Base-by-base conservation (phyloP, 164 flowering plant genomes). In the Vitis rupestris region DNA sequence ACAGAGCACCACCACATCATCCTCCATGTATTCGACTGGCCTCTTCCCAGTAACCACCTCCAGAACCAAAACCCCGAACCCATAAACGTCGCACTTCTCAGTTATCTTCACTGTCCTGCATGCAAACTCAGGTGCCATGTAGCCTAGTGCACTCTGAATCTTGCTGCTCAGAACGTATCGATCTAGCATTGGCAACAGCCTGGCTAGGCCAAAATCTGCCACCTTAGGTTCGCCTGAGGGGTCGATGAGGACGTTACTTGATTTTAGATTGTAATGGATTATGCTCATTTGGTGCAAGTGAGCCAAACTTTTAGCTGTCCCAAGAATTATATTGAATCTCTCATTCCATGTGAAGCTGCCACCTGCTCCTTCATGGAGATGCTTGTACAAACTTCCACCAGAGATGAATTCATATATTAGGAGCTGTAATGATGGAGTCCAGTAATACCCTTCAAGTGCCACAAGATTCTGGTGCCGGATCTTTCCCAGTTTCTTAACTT, bases 71-170 rank as follows among this genome's bases (percentile, higher is more conserved):
- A 92, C 84, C 17, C 99, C 99, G 77, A 91, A 94, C 1, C 97
- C 98, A 67, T 91, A 94, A 1, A 92, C 93, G 65, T 94, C 99
- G 71, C 97, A 92, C 68, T 92, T 94, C 74, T 92, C 98, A 1
- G 93, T 94, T 67, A 94, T 88, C 80, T 90, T 90, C 55, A 91
- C 96, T 14, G 94, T 88, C 66, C 82, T 72, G 78, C 98, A 92
- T 4, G 98, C 99, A 68, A 91, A 92, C 70, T 94, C 99, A 8
- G 98, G 99, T 15, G 98, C 99, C 99, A 92, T 90, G 84, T 94
- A 94, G 11, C 99, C 99, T 2, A 94, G 88, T 14, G 97, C 99
- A 69, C 99, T 94, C 82, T 94, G 99, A 51, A 94, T 86, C 83
- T 92, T 92, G 89, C 97, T 88, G 82, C 97, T 92, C 50, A 92